These are phyloP conservation scores for Pachysandra terminalis DNA, from an alignment of 164 flowering plant genomes.

Conservation along the genomic window DNA sequence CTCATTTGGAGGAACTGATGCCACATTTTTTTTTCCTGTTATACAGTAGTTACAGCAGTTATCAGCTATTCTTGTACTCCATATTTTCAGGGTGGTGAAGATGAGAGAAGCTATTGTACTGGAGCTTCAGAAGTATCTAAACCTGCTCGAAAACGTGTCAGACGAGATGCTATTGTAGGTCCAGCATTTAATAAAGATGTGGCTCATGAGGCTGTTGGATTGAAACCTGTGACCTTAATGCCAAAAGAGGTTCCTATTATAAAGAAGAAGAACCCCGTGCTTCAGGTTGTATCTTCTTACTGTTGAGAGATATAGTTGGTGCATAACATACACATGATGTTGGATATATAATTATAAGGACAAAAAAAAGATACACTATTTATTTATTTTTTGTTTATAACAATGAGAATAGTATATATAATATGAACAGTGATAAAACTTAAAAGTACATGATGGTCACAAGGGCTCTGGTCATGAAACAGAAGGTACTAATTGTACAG, in stretches of 20 bases:
- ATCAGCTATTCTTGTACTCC: too few relatives aligned
- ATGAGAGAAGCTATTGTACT: conserved; percentile 19
- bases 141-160: conserved; percentile 51
- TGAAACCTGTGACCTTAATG: conserved; percentile 64
- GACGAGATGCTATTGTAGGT: conserved; percentile 68
- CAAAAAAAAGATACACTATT: too few relatives aligned
- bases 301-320: not conserved
- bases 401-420: too few relatives aligned
- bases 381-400: too few relatives aligned
- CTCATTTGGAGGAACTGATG: not conserved
- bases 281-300: conserved; percentile 49
- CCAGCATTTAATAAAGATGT: conserved; percentile 90
- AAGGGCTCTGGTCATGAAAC: too few relatives aligned
- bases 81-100: conserved; percentile 34
- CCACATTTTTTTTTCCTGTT: not conserved
- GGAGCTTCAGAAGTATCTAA: conserved; percentile 14
- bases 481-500: too few relatives aligned
- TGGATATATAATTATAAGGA: too few relatives aligned
- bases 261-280: conserved; percentile 77
- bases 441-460: too few relatives aligned
- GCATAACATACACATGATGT: not conserved
- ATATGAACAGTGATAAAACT: too few relatives aligned
- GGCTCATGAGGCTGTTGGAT: conserved; percentile 90
- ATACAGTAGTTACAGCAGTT: not conserved
- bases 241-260: conserved; percentile 89